A percentile compares a stretch with the other conserved stretches of the same genome.
Evolutionary conservation across 2,329 filamentous ascomycete species (phyloP).

Genomic region (Fusarium tanahbumbuense): DNA sequence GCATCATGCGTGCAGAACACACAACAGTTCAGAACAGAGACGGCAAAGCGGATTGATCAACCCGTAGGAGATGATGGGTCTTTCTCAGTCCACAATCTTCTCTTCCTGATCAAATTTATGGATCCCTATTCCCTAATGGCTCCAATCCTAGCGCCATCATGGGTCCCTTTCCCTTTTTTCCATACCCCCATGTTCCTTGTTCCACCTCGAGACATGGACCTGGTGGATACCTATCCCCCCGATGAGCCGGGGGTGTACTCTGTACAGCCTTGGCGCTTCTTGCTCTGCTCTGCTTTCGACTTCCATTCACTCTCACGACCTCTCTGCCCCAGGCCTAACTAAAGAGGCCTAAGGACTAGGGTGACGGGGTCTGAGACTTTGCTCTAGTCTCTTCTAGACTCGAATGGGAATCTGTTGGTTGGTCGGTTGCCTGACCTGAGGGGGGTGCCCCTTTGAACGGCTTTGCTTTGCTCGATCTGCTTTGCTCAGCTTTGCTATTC

Average conservation of each 20-base stretch:
- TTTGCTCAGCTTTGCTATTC: slow-evolving; percentile 1
- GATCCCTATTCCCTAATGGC: slow-evolving; percentile 20
- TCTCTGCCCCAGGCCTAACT: background rate
- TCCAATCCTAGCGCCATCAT: slow-evolving; percentile 35
- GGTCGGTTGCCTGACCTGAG: slow-evolving; percentile 2
- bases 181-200: slow-evolving; percentile 31
- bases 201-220: slow-evolving; percentile 14
- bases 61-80: slow-evolving; percentile 14
- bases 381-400: background rate
- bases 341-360: slow-evolving; percentile 1
- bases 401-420: slow-evolving; percentile 1
- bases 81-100: slow-evolving; percentile 18
- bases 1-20: slow-evolving; percentile 29
- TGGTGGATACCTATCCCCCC: slow-evolving; percentile 28
- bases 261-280: slow-evolving; percentile 36
- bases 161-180: slow-evolving; percentile 10
- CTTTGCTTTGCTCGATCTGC: background rate
- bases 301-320: slow-evolving; percentile 2
- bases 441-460: slow-evolving; percentile 22
- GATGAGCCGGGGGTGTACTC: slow-evolving; percentile 34
- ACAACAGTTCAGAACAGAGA: background rate
- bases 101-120: slow-evolving; percentile 26
- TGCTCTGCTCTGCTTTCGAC: slow-evolving; percentile 28
- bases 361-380: slow-evolving; percentile 24
- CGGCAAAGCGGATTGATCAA: slow-evolving; percentile 31